These are phyloP conservation scores for Dioscorea zingiberensis DNA, from an alignment of 106 monocot species.

Conservation along the genomic window DNA sequence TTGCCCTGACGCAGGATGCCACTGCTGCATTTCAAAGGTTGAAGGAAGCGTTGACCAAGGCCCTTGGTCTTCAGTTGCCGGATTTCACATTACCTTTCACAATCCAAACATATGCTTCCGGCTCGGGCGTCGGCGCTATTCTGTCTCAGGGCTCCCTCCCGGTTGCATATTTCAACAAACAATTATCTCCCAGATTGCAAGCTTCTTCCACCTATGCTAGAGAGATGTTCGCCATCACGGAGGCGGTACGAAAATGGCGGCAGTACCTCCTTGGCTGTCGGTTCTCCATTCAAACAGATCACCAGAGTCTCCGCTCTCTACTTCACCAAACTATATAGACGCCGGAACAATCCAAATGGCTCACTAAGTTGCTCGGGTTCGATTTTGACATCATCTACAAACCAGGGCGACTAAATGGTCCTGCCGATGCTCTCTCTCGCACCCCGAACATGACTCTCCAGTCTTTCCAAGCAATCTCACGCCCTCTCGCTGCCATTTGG, in stretches of 20 bases:
- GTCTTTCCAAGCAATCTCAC: too few relatives aligned
- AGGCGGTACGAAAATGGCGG: slow-evolving; percentile 6
- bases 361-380: too few relatives aligned
- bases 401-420: not conserved
- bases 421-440: slow-evolving; percentile 15
- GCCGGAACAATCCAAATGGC: too few relatives aligned
- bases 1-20: not conserved
- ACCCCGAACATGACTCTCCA: not conserved
- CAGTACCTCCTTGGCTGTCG: slow-evolving; percentile 5
- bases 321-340: not conserved
- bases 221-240: too few relatives aligned
- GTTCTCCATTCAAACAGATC: slow-evolving; percentile 17
- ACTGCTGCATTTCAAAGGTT: not conserved
- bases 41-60: not conserved
- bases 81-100: slow-evolving; percentile 7
- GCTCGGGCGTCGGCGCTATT: too few relatives aligned
- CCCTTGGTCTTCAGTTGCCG: slow-evolving; percentile 12
- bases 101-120: slow-evolving; percentile 17
- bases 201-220: slow-evolving; percentile 9
- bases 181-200: not conserved
- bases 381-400: slow-evolving; percentile 6
- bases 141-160: slow-evolving; percentile 5
- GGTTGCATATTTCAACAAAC: slow-evolving; percentile 15
- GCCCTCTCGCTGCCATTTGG: too few relatives aligned
- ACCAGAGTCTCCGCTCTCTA: slow-evolving; percentile 3